phyloP scores from a whole-genome alignment of 2,329 filamentous ascomycete species.

The Knufia petricola region DNA sequence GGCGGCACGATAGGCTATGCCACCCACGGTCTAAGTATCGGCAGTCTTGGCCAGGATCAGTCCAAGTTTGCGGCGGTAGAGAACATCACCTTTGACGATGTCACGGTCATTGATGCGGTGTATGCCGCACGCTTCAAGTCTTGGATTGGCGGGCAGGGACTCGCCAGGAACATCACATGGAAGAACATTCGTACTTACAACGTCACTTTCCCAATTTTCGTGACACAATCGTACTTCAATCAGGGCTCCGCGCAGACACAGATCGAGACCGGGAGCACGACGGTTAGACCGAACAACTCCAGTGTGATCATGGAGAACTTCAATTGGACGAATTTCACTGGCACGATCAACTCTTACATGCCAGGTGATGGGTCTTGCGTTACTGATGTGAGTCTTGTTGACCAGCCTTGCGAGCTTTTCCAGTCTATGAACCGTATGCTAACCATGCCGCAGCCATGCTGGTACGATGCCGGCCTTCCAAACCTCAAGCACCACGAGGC shows the following conservation, averaged over 20 bases:
- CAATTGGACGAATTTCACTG: conserved; percentile 33
- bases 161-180: conserved; percentile 38
- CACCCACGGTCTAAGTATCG: conserved; percentile 37
- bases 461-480: conserved; percentile 34
- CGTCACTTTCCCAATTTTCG: conserved; percentile 39
- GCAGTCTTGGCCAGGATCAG: conserved; percentile 33
- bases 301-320: conserved; percentile 37
- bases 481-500: conserved; percentile 34
- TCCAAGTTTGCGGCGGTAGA: conserved; percentile 31
- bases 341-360: conserved; percentile 34
- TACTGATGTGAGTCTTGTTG: conserved; percentile 22
- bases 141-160: conserved; percentile 34
- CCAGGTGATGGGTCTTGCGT: conserved; percentile 38
- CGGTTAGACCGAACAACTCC: conserved; percentile 29
- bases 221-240: conserved; percentile 38
- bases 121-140: conserved; percentile 39
- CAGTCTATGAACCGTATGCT: not conserved
- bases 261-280: conserved; percentile 21
- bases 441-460: conserved; percentile 28
- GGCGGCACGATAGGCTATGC: conserved; percentile 36
- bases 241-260: conserved; percentile 29
- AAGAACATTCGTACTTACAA: conserved; percentile 36
- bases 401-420: not conserved
- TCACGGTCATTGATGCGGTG: conserved; percentile 34
- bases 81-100: conserved; percentile 35